phyloP scores from a whole-genome alignment of 148 eudicot species.

The Fagopyrum tataricum region DNA sequence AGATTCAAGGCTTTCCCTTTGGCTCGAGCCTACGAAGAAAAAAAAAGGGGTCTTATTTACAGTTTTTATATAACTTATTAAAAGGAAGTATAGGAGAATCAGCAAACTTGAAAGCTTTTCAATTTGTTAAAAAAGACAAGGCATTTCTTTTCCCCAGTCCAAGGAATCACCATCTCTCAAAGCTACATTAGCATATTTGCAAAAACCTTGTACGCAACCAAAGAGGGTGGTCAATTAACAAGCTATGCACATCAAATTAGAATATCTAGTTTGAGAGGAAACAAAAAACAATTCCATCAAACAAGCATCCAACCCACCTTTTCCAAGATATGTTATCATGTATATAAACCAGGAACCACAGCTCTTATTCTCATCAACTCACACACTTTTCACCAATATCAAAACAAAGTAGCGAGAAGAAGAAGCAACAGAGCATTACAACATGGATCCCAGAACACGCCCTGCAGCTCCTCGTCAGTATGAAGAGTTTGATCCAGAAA shows the following conservation, averaged over 20 bases:
- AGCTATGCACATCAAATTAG: not conserved
- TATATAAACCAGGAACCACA: conserved; percentile 5
- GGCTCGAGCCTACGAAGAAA: not conserved
- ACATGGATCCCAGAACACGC: conserved; percentile 16
- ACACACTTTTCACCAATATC: conserved; percentile 10
- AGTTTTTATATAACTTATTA: not conserved
- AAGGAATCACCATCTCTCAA: conserved; percentile 26
- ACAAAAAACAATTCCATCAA: conserved; percentile 9
- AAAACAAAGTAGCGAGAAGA: conserved; percentile 3
- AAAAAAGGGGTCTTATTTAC: not conserved
- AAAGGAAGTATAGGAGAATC: not conserved
- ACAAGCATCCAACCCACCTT: conserved; percentile 1
- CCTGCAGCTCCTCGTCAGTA: conserved; percentile 20
- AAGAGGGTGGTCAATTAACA: conserved; percentile 6
- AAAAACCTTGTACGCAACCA: conserved; percentile 10
- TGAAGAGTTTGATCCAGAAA: conserved; percentile 41
- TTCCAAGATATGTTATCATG: not conserved
- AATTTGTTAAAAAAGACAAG: conserved; percentile 14
- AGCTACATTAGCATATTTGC: conserved; percentile 19
- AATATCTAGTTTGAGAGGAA: conserved; percentile 7
- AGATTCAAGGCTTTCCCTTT: not conserved
- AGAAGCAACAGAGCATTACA: not conserved
- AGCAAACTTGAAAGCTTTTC: not conserved
- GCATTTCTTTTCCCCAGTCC: conserved; percentile 24
- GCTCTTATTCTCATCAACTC: conserved; percentile 11